A percentile compares a stretch with the other conserved stretches of the same genome.
Evolutionary conservation across 768 basidiomycete genomes (phyloP).

Genomic region (Nevesoporus exiguus): DNA sequence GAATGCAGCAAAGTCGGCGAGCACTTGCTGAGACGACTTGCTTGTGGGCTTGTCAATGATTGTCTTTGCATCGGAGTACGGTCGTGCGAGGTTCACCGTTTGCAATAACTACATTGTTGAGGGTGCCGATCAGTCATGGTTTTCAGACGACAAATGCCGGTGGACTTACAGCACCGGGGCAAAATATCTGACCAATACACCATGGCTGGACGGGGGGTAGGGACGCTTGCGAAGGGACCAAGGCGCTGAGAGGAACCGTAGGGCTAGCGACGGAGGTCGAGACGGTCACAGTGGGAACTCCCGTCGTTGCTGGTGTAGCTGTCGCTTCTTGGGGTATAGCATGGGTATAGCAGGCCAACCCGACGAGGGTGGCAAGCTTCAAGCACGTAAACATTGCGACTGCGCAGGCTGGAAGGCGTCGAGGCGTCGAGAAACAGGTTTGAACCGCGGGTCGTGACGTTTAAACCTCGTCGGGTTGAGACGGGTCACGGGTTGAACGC

Average conservation of each 20-base stretch:
- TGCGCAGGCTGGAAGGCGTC: background rate
- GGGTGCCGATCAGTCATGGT: background rate
- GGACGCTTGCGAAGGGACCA: constrained; percentile 62
- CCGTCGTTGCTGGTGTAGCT: constrained; percentile 14
- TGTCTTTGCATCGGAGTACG: constrained; percentile 81
- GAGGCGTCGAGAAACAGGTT: background rate
- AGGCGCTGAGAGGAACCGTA: constrained; percentile 46
- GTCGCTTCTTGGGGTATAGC: constrained; percentile 18
- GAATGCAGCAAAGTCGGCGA: constrained; percentile 58
- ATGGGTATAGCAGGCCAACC: constrained; percentile 9
- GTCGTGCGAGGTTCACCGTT: constrained; percentile 74
- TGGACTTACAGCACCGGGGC: constrained; percentile 62
- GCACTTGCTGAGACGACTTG: constrained; percentile 59
- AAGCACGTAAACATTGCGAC: constrained; percentile 32
- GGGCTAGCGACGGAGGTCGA: constrained; percentile 66
- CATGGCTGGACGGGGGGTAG: constrained; percentile 69
- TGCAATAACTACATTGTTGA: constrained; percentile 59
- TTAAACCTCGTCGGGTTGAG: background rate
- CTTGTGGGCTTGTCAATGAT: constrained; percentile 88
- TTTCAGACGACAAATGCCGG: too few relatives aligned
- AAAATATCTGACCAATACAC: constrained; percentile 79
- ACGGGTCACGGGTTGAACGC: background rate
- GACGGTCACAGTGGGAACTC: constrained; percentile 39
- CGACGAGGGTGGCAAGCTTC: constrained; percentile 11
- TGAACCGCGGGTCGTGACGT: too few relatives aligned